Evolutionary conservation across 1,139 yeast genomes (phyloP).

Genomic region (Arxiozyma heterogenica): DNA sequence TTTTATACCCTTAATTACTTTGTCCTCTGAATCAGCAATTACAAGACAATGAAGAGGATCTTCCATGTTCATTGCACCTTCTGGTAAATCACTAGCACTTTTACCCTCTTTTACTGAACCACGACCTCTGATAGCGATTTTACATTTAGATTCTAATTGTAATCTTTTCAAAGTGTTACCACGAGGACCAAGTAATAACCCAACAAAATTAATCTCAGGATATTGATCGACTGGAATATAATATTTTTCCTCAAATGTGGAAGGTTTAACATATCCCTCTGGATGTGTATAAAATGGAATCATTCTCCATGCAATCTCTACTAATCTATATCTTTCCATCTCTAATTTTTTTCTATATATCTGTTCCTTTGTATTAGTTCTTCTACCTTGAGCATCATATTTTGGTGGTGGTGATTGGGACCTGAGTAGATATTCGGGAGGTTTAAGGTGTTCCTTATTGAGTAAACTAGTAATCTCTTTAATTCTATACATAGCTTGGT

Average conservation of each 20-base stretch:
- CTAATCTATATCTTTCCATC: slow-evolving; percentile 68
- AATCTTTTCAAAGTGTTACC: slow-evolving; percentile 79
- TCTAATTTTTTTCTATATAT: slow-evolving; percentile 56
- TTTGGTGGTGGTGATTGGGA: slow-evolving; percentile 93
- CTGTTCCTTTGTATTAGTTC: slow-evolving; percentile 74
- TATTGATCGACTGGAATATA: slow-evolving; percentile 80
- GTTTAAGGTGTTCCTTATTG: slow-evolving; percentile 34
- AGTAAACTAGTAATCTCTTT: slow-evolving; percentile 65
- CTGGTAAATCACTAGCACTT: slow-evolving; percentile 40
- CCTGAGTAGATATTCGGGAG: slow-evolving; percentile 33
- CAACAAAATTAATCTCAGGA: slow-evolving; percentile 90
- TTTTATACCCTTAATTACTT: slow-evolving; percentile 65
- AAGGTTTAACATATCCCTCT: slow-evolving; percentile 60
- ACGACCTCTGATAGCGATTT: slow-evolving; percentile 78
- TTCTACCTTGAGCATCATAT: slow-evolving; percentile 73
- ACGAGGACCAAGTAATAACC: slow-evolving; percentile 87
- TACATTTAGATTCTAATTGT: slow-evolving; percentile 79
- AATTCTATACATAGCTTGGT: slow-evolving; percentile 63
- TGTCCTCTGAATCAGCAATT: slow-evolving; percentile 74
- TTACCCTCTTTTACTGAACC: slow-evolving; percentile 95
- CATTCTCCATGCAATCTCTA: slow-evolving; percentile 60
- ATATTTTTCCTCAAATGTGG: slow-evolving; percentile 69
- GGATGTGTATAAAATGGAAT: slow-evolving; percentile 84
- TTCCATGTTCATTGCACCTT: slow-evolving; percentile 43
- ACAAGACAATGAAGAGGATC: slow-evolving; percentile 87